Conservation (phyloP, 192 early-diverging fungal species). For the Linnemannia schmuckeri region DNA sequence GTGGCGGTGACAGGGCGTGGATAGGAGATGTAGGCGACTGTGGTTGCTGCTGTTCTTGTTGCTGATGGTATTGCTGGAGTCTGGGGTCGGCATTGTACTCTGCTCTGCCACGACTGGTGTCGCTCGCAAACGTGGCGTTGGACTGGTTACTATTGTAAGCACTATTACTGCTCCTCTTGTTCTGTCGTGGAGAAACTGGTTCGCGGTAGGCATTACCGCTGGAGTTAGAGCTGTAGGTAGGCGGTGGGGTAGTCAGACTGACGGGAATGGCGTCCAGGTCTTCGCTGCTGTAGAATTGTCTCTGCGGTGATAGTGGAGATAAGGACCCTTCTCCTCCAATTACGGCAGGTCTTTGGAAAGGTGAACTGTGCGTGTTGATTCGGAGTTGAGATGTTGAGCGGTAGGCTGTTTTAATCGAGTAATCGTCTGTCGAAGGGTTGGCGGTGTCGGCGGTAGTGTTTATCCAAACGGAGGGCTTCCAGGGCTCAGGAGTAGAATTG, state of each 20-base stretch:
- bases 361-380: conserved; percentile 13
- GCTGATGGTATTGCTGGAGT: neutral
- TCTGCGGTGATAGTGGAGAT: neutral
- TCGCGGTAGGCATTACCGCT: neutral
- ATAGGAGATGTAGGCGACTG: neutral
- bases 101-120: neutral
- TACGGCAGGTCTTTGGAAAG: neutral
- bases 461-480: conserved; percentile 1
- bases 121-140: neutral
- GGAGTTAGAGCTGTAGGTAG: neutral
- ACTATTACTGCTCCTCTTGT: neutral
- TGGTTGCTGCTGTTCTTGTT: neutral
- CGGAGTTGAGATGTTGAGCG: conserved; percentile 10
- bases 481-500: neutral
- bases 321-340: neutral
- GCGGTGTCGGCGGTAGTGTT: neutral
- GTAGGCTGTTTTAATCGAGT: neutral
- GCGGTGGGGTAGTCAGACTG: conserved; percentile 20
- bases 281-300: conserved; percentile 24
- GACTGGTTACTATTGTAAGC: neutral
- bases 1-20: conserved; percentile 5
- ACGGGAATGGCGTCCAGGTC: conserved; percentile 18
- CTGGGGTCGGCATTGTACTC: neutral
- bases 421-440: neutral
- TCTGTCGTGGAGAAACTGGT: neutral